Percentiles rank a stretch among this genome's conserved stretches.
Conservation (phyloP, 2,329 filamentous ascomycete genomes). For the Xylaria sp. region DNA sequence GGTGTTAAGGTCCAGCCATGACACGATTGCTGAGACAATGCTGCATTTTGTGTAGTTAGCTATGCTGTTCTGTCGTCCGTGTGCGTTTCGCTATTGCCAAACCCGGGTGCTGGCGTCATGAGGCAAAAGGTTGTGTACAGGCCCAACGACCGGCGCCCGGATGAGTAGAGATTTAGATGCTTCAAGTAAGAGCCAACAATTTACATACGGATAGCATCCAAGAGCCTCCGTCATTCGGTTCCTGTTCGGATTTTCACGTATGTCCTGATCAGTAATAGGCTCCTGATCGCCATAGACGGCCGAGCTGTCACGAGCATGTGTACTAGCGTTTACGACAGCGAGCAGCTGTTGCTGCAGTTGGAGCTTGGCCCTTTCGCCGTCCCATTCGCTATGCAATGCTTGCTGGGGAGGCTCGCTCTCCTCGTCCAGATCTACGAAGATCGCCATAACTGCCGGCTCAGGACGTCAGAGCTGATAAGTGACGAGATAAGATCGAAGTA, state of each 20-base stretch:
- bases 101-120: constrained; percentile 16
- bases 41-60: constrained; percentile 57
- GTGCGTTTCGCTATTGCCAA: constrained; percentile 18
- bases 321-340: constrained; percentile 21
- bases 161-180: constrained; percentile 23
- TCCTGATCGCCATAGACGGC: constrained; percentile 3
- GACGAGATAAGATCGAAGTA: not conserved
- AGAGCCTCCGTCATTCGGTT: constrained; percentile 70
- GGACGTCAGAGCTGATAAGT: not conserved
- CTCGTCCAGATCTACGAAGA: constrained; percentile 38
- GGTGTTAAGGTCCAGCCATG: constrained; percentile 84
- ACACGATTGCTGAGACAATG: constrained; percentile 78
- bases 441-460: constrained; percentile 27
- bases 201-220: constrained; percentile 74
- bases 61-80: not conserved
- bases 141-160: not conserved
- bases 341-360: constrained; percentile 35
- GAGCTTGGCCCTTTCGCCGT: constrained; percentile 31
- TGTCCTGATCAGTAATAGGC: constrained; percentile 8
- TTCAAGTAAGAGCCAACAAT: constrained; percentile 46
- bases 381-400: constrained; percentile 27
- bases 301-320: constrained; percentile 13
- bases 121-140: not conserved
- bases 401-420: constrained; percentile 32
- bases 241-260: constrained; percentile 61